Evolutionary conservation across 768 basidiomycete genomes (phyloP).

Genomic region (Leucocoprinus leucothites): DNA sequence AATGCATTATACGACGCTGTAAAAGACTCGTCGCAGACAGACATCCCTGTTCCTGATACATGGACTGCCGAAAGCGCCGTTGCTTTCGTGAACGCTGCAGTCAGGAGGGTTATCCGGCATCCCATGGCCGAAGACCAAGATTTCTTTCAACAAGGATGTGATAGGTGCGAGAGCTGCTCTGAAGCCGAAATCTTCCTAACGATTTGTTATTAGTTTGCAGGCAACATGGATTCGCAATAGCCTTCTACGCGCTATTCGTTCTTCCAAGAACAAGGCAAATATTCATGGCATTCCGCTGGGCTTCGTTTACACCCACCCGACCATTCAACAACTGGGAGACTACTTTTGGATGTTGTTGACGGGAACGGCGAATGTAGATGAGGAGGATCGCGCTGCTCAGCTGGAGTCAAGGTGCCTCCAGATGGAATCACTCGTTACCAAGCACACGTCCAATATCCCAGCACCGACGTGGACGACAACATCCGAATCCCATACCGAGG

Average conservation of each 20-base stretch:
- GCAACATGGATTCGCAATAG: conserved; percentile 39
- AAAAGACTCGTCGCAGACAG: conserved; percentile 27
- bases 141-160: conserved; percentile 38
- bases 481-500: background rate
- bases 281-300: conserved; percentile 22
- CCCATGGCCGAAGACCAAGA: conserved; percentile 28
- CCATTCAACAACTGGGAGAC: conserved; percentile 18
- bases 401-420: background rate
- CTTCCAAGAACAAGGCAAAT: conserved; percentile 14
- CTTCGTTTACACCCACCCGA: conserved; percentile 34
- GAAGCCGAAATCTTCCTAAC: background rate
- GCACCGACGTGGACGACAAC: background rate
- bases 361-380: background rate
- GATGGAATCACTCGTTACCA: background rate
- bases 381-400: background rate
- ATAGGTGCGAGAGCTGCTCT: conserved; percentile 24
- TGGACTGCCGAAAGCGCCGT: conserved; percentile 18
- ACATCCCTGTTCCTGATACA: conserved; percentile 20
- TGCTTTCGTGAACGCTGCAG: conserved; percentile 16
- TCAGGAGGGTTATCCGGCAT: conserved; percentile 28
- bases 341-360: background rate
- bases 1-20: conserved; percentile 30
- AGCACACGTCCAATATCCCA: background rate
- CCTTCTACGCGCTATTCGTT: conserved; percentile 31
- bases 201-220: conserved; percentile 27